Percentiles rank a stretch among this genome's conserved stretches.
These are phyloP conservation scores for Myriosclerotinia duriaeana DNA, from an alignment of 2,329 filamentous ascomycete genomes.

Conservation along the genomic window DNA sequence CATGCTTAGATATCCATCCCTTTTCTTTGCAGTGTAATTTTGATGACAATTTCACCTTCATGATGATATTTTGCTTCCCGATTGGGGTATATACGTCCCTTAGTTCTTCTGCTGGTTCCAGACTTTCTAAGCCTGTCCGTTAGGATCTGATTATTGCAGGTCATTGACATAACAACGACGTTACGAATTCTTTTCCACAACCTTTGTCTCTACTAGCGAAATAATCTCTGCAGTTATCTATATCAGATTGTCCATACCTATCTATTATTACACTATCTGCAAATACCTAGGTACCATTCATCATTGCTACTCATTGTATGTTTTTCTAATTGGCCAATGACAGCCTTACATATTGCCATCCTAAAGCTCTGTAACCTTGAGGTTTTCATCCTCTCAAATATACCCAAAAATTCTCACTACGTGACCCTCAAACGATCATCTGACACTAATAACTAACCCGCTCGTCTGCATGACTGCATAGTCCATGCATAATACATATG, in stretches of 20 bases:
- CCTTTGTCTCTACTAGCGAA: neutral
- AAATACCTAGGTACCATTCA: neutral
- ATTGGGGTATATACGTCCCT: no score
- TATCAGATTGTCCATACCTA: neutral
- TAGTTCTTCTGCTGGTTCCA: neutral
- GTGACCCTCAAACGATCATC: neutral
- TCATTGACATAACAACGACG: neutral
- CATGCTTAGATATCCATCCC: neutral
- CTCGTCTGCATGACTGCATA: neutral
- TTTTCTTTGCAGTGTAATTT: neutral
- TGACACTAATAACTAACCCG: neutral
- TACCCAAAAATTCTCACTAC: neutral
- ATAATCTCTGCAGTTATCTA: neutral
- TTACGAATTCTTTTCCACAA: neutral
- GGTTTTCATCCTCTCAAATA: neutral
- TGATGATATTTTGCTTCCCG: neutral
- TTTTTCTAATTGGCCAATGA: neutral
- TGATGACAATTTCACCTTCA: neutral
- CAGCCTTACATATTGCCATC: neutral
- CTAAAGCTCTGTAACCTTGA: neutral
- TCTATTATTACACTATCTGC: neutral
- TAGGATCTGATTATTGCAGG: neutral
- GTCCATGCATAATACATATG: neutral
- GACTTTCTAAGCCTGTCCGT: neutral
- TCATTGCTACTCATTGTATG: neutral